Evolutionary conservation across 768 basidiomycete genomes (phyloP).

Genomic region (Leccinellum luteum): DNA sequence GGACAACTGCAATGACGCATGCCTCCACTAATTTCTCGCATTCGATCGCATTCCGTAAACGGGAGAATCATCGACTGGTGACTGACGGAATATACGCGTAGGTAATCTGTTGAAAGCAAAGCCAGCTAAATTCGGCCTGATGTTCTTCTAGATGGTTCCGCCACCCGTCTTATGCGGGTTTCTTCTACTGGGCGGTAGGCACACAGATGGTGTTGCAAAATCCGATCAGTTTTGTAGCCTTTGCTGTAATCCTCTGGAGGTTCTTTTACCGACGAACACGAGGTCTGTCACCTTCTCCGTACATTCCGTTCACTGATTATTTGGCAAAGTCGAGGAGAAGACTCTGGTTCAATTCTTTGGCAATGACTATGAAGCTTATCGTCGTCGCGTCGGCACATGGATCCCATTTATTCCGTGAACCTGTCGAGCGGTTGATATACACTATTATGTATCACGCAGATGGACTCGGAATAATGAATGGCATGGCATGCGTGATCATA

Average conservation of each 20-base stretch:
- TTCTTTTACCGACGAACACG: slow-evolving; percentile 84
- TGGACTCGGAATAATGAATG: slow-evolving; percentile 6
- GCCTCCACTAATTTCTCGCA: slow-evolving; percentile 95
- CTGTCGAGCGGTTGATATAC: neutral
- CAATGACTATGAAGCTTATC: slow-evolving; percentile 76
- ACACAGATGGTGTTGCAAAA: slow-evolving; percentile 93
- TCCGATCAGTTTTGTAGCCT: slow-evolving; percentile 66
- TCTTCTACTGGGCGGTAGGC: slow-evolving; percentile 97
- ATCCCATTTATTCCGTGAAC: slow-evolving; percentile 80
- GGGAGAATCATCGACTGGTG: slow-evolving; percentile 72
- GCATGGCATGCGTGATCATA: slow-evolving; percentile 29
- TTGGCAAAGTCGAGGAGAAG: slow-evolving; percentile 69
- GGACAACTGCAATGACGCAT: slow-evolving; percentile 95
- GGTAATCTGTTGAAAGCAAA: slow-evolving; percentile 26
- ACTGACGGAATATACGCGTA: slow-evolving; percentile 89
- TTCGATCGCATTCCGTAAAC: slow-evolving; percentile 73
- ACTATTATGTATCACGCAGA: neutral
- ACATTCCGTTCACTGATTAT: slow-evolving; percentile 4
- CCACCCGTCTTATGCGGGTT: slow-evolving; percentile 96
- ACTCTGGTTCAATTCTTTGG: slow-evolving; percentile 88
- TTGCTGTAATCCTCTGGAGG: slow-evolving; percentile 66
- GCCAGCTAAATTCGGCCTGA: neutral
- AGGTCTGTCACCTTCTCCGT: slow-evolving; percentile 48
- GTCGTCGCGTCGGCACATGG: slow-evolving; percentile 73
- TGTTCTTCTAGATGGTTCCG: slow-evolving; percentile 47